phyloP scores from a whole-genome alignment of 495 filamentous ascomycete genomes.

The Penicillium verhagenii region DNA sequence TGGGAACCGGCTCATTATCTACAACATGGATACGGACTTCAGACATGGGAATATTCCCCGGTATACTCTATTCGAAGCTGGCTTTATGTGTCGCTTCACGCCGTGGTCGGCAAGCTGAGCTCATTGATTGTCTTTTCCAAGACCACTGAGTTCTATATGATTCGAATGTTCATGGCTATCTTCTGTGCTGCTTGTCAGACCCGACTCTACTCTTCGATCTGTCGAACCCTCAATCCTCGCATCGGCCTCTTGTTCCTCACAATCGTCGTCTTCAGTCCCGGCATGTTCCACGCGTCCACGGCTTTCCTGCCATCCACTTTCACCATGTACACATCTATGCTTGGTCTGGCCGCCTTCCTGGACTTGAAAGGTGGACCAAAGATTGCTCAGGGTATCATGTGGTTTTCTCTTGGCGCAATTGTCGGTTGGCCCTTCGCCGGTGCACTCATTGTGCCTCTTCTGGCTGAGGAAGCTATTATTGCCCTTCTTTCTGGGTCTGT shows the following conservation, averaged over 20 bases:
- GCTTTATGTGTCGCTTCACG: constrained; percentile 88
- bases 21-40: constrained; percentile 84
- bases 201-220: constrained; percentile 72
- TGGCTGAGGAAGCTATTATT: constrained; percentile 72
- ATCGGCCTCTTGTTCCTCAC: constrained; percentile 82
- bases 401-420: constrained; percentile 86
- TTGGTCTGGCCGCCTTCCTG: constrained; percentile 86
- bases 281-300: constrained; percentile 88
- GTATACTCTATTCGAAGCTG: constrained; percentile 95
- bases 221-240: constrained; percentile 68
- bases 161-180: constrained; percentile 71
- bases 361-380: constrained; percentile 73
- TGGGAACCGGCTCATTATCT: constrained; percentile 99
- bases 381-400: constrained; percentile 80
- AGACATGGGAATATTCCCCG: constrained; percentile 99
- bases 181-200: constrained; percentile 79
- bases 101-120: constrained; percentile 62
- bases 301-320: constrained; percentile 93
- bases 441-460: constrained; percentile 76
- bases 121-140: constrained; percentile 60
- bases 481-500: constrained; percentile 57
- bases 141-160: constrained; percentile 78
- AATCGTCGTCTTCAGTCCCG: constrained; percentile 72
- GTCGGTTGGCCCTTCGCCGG: constrained; percentile 95
- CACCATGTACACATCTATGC: constrained; percentile 91